Conservation (phyloP, 345 rosid genomes). For the Balakata baccata region DNA sequence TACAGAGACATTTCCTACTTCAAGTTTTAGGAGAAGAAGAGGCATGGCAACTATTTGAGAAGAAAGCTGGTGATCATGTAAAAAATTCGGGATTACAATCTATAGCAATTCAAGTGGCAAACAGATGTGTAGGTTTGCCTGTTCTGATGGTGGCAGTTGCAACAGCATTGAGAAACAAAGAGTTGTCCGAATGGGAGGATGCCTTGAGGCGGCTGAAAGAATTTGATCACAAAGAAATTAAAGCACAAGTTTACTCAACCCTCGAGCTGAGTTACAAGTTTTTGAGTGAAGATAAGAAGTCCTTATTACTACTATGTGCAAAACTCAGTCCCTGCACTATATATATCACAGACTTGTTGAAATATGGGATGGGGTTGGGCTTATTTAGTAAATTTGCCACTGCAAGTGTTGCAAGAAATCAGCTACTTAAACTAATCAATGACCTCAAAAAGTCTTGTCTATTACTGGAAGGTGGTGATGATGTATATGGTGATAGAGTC, state of each 20-base stretch:
- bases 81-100: neutral
- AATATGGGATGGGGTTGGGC: slow-evolving; percentile 28
- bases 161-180: neutral
- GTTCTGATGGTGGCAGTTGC: slow-evolving; percentile 14
- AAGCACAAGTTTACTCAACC: neutral
- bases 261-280: slow-evolving; percentile 15
- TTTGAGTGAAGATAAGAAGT: neutral
- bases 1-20: slow-evolving; percentile 2
- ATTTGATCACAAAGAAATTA: neutral
- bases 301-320: slow-evolving; percentile 19
- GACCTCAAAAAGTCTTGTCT: slow-evolving; percentile 27
- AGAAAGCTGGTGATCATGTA: slow-evolving; percentile 3
- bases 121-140: slow-evolving; percentile 26
- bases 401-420: slow-evolving; percentile 13
- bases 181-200: slow-evolving; percentile 7
- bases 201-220: neutral
- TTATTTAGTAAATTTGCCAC: neutral
- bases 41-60: slow-evolving; percentile 31
- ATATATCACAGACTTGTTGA: slow-evolving; percentile 9
- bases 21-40: slow-evolving; percentile 18
- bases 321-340: neutral
- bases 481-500: neutral
- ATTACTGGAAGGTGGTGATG: slow-evolving; percentile 10
- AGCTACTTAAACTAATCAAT: slow-evolving; percentile 10
- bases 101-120: neutral